These are phyloP conservation scores for Acanthamoeba polyphaga DNA, from an alignment of 208 protist species.

Conservation along the genomic window DNA sequence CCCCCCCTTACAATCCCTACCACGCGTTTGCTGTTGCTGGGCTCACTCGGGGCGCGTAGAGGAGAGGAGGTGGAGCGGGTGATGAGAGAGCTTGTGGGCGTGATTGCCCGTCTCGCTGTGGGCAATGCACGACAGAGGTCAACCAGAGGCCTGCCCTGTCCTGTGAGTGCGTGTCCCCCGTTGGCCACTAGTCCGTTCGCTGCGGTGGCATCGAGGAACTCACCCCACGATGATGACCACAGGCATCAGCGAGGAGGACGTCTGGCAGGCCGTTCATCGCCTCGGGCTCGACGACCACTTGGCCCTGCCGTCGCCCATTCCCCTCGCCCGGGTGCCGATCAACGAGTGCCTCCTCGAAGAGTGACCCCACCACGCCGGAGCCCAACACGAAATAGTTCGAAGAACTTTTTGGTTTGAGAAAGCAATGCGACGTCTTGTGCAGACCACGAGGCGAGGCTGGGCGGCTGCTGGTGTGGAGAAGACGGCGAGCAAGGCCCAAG, in stretches of 20 bases:
- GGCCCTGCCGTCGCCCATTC: background rate
- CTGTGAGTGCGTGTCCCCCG: too few species aligned
- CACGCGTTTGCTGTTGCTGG: too few species aligned
- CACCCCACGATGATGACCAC: background rate
- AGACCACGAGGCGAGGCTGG: too few species aligned
- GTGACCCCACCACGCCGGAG: too few species aligned
- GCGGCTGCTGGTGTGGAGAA: too few species aligned
- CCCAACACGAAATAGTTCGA: too few species aligned
- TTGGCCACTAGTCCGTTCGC: too few species aligned
- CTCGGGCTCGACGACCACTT: background rate
- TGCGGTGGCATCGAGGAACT: too few species aligned
- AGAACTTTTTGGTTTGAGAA: too few species aligned
- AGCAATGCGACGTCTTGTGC: too few species aligned
- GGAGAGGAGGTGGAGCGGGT: background rate
- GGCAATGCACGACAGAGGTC: background rate
- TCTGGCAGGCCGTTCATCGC: constrained; percentile 7
- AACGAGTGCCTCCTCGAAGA: background rate
- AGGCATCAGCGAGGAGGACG: background rate
- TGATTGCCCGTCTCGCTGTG: background rate
- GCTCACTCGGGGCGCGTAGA: background rate
- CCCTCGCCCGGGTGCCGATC: background rate
- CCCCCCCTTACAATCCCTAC: too few species aligned
- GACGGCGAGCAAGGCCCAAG: too few species aligned
- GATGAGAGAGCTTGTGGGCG: background rate
- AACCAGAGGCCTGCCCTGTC: background rate